Evolutionary conservation across 192 early-diverging fungal species (phyloP), one percentile per base, ranked within the genome.

Genomic region (Chytriomyces confervae): DNA sequence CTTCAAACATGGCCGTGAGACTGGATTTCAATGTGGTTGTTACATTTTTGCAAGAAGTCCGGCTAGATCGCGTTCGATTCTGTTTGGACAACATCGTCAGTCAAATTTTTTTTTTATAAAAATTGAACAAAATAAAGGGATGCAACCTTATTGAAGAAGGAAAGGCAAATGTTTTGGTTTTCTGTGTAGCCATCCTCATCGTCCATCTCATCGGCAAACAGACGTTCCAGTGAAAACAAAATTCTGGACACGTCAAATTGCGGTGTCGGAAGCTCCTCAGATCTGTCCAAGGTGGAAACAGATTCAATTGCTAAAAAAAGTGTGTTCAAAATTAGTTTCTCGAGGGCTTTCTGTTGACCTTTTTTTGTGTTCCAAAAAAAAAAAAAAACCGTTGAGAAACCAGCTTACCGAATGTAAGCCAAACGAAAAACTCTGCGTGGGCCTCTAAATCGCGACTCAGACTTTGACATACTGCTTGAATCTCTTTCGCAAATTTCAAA

Each of bases 121-220:
- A 13, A 57, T 2, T 13, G 53, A n/a, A 20, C 13, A 13, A 13
- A n/a, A n/a, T 57, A 6, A 57, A 57, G 5, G 45, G 18, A 5
- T 10, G 45, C 43, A 11, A 70, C 72, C 72, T 74, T 74, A 20
- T 45, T 61, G 48, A 74, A 74, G 18, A 74, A 74, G 53, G 53
- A 13, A 36, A 36, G 36, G 36, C 36, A 36, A 36, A 36, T 36
- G 2, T 36, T 36, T 36, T 36, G 36, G 53, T 57, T 57, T 20
- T 13, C 53, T 13, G 20, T 57, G 1, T 13, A 57, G 53, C 3
- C 13, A 9, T 11, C 6, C 23, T 8, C 29, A 43, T 46, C 45
- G 3, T 9, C 47, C 3, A 16, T 11, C 5, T 62, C 72, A 8
- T 8, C 24, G 10, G 7, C 50, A 49, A 43, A 74, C 2, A 74